Conservation (phyloP, 805 yeast species). For the Metschnikowia henanensis region DNA sequence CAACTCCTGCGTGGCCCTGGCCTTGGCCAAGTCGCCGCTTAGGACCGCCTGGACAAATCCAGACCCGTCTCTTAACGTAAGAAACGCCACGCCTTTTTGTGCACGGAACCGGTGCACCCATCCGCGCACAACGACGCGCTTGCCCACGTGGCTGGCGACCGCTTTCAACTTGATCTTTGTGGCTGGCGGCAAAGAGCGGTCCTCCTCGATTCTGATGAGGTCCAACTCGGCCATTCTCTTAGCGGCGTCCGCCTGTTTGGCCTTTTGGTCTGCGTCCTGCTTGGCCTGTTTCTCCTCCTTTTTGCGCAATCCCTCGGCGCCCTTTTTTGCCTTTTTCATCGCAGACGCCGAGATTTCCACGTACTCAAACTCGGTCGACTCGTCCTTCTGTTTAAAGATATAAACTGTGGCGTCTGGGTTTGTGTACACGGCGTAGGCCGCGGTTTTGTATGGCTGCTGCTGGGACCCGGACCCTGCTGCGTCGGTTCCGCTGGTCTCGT, state of each 20-base stretch:
- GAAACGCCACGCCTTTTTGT: constrained; percentile 89
- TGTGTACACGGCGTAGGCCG: constrained; percentile 76
- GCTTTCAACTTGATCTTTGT: constrained; percentile 61
- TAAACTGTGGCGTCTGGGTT: constrained; percentile 55
- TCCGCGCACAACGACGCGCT: constrained; percentile 80
- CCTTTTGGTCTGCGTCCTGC: constrained; percentile 61
- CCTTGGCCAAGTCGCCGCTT: constrained; percentile 89
- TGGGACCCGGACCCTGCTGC: constrained; percentile 63
- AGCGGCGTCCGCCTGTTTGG: constrained; percentile 56
- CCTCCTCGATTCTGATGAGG: constrained; percentile 69
- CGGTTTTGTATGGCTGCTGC: constrained; percentile 69
- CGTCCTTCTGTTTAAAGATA: constrained; percentile 62
- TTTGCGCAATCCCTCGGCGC: constrained; percentile 88
- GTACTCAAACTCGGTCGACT: constrained; percentile 49
- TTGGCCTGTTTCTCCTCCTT: constrained; percentile 67
- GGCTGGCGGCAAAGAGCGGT: constrained; percentile 70
- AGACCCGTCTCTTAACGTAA: constrained; percentile 93
- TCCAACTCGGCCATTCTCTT: constrained; percentile 77
- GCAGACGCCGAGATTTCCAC: constrained; percentile 87
- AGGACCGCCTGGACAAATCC: constrained; percentile 88
- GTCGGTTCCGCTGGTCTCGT: constrained; percentile 74
- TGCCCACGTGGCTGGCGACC: constrained; percentile 54
- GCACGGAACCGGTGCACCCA: constrained; percentile 95
- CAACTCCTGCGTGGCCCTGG: constrained; percentile 78
- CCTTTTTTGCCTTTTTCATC: constrained; percentile 93